Evolutionary conservation across 805 yeast species (phyloP), one percentile per base, ranked within the genome.

Genomic region (Saccharomycopsis amapae): DNA sequence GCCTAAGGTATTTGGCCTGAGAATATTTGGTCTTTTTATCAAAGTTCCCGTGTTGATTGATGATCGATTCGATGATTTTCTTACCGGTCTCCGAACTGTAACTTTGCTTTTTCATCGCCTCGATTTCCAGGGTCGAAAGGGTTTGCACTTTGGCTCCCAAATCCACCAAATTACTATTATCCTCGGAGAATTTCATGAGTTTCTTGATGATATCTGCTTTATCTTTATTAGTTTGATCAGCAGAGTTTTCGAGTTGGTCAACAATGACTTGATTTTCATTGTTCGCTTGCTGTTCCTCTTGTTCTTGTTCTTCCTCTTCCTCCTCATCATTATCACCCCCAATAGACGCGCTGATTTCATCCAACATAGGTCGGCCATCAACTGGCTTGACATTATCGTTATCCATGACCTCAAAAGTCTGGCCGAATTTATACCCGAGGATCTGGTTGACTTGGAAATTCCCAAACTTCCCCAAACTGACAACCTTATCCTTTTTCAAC

Each of bases 381-480:
- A 79, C 71, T 2, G 83, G 79, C 35, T 62, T 64, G 10, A 78
- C 76, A 24, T 61, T 61, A 42, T 67, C 67, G 49, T 75, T 78
- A 36, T 78, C 85, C 24, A 71, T 58, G 37, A 90, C 82, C 58
- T 90, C 97, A 64, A 89, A 93, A 1, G 95, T 78, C 54, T 85
- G 90, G 1, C 97, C 98, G 57, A 76, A 84, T 4, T 88, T 83
- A 56, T 71, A 80, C 2, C 96, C 97, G 34, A 90, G 62, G 10
- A 90, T 72, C 43, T 76, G 82, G 52, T 80, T 77, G 2, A 83
- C 86, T 25, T 72, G 66, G 60, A 93, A 93, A 0, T 82, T 69
- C 17, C 99, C 99, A 63, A 90, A 93, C 60, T 93, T 90, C 1
- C 98, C 98, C 53, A 93, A 69, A 45, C 78, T 76, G 17, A 93